Base-by-base conservation (phyloP, 306 rosid genomes). In the Fragaria iinumae region DNA sequence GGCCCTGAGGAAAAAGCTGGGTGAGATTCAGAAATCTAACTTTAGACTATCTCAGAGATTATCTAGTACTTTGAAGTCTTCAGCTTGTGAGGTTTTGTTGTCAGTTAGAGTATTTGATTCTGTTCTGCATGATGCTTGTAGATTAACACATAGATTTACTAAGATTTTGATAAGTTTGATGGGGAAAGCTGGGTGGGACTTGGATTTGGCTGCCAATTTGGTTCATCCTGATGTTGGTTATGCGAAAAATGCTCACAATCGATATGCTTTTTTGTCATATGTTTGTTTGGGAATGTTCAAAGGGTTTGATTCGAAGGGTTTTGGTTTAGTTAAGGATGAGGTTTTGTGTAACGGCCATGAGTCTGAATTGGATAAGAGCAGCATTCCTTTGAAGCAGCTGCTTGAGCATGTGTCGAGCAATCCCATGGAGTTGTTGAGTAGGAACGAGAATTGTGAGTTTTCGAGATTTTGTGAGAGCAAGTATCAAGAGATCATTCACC, bases 111-210 rank as follows among this genome's bases (percentile, higher is more conserved):
- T 90, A 11, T 95, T 90, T 76, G 97, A 89, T 86, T 89, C 97
- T 0, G 75, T 92, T 57, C 76, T 90, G 47, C 93, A 87, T 43
- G 99, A 95, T 79, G 90, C 93, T 64, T 87, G 83, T 83, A 92
- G 96, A 81, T 89, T 85, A 34, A 75, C 96, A 0, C 90, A 88
- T 48, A 91, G 85, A 57, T 92, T 90, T 75, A 85, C 93, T 2
- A 92, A 89, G 86, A 85, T 92, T 79, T 83, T 95, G 87, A 85
- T 92, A 45, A 87, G 87, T 75, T 89, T 95, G 87, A 95, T 95
- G 97, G 90, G 83, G 77, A 90, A 93, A 82, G 92, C 96, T 6
- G 90, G 91, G 69, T 95, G 99, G 99, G 92, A 95, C 86, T 87
- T 92, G 87, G 91, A 87, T 84, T 86, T 92, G 76, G 97, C 89